A percentile compares a stretch with the other conserved stretches of the same genome.
Evolutionary conservation across 108 stramenopile genomes (phyloP).

Genomic region (Nannochloropsis oceanica): DNA sequence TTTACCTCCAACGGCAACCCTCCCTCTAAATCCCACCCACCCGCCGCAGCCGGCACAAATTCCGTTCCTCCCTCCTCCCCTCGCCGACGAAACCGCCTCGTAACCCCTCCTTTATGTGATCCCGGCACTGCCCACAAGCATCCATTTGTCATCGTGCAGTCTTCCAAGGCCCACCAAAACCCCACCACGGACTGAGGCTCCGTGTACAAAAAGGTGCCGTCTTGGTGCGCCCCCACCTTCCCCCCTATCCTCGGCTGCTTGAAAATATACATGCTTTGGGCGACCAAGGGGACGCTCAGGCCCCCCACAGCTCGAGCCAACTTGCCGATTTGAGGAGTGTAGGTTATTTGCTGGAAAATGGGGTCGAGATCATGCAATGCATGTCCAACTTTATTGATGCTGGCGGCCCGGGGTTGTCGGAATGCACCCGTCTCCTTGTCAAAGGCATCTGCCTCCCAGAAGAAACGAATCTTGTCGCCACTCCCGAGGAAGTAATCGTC

Average conservation of each 20-base stretch:
- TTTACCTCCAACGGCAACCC: constrained; percentile 31
- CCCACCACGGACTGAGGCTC: constrained; percentile 38
- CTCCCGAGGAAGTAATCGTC: constrained; percentile 37
- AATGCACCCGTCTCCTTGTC: constrained; percentile 11
- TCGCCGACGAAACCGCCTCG: constrained; percentile 22
- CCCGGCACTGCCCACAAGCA: constrained; percentile 44
- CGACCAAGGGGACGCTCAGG: constrained; percentile 12
- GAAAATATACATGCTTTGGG: constrained; percentile 45
- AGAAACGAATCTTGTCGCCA: constrained; percentile 32
- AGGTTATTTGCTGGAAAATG: constrained; percentile 23
- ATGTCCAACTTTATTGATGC: constrained; percentile 44
- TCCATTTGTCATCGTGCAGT: constrained; percentile 31
- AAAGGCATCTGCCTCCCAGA: constrained; percentile 34
- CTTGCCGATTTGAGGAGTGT: constrained; percentile 28
- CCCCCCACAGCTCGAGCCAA: constrained; percentile 22
- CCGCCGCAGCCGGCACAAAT: constrained; percentile 28
- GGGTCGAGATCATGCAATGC: constrained; percentile 37
- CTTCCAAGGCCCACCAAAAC: constrained; percentile 41
- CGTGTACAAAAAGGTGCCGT: constrained; percentile 42
- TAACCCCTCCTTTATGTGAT: constrained; percentile 27
- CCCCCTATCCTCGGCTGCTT: constrained; percentile 43
- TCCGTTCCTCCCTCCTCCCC: constrained; percentile 9
- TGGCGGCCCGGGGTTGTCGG: constrained; percentile 1
- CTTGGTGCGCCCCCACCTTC: constrained; percentile 35
- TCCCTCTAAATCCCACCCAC: constrained; percentile 13